Conservation (phyloP, 139 green algal genomes). For the Chlamydomonas eustigma region DNA sequence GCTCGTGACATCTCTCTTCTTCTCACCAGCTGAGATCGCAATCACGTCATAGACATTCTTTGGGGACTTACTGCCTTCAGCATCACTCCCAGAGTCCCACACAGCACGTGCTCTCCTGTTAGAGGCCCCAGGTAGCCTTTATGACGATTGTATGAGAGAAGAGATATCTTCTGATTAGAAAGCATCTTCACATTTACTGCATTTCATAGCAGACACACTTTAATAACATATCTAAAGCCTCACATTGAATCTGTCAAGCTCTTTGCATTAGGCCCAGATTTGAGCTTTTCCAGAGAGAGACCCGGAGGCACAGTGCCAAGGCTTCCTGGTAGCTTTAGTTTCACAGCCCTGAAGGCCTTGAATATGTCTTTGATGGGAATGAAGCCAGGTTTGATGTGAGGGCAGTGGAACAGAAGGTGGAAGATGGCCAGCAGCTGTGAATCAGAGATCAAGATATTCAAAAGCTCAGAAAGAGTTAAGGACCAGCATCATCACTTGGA, state of each 20-base stretch:
- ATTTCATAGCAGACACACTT: too few species aligned
- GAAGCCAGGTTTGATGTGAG: not conserved
- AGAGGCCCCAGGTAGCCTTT: too few species aligned
- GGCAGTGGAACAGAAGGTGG: constrained; percentile 12
- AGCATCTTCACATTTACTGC: too few species aligned
- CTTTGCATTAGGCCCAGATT: too few species aligned
- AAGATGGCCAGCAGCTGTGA: not conserved
- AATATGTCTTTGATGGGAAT: not conserved
- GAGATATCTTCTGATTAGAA: too few species aligned
- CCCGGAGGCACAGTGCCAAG: not conserved
- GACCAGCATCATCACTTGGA: too few species aligned
- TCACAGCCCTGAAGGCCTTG: constrained; percentile 8
- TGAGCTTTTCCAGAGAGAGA: not conserved
- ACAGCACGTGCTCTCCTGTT: too few species aligned
- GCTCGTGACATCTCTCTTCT: not conserved
- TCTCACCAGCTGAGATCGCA: not conserved
- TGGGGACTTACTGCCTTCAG: not conserved
- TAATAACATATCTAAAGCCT: too few species aligned
- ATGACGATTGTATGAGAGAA: too few species aligned
- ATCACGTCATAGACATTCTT: not conserved
- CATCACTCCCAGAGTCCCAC: not conserved
- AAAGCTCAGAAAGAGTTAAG: too few species aligned
- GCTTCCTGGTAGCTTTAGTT: not conserved
- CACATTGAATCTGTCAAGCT: too few species aligned
- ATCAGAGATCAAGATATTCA: too few species aligned